Percentiles rank a stretch among this genome's conserved stretches.
Conservation (phyloP, 345 rosid genomes). For the Pistacia vera region DNA sequence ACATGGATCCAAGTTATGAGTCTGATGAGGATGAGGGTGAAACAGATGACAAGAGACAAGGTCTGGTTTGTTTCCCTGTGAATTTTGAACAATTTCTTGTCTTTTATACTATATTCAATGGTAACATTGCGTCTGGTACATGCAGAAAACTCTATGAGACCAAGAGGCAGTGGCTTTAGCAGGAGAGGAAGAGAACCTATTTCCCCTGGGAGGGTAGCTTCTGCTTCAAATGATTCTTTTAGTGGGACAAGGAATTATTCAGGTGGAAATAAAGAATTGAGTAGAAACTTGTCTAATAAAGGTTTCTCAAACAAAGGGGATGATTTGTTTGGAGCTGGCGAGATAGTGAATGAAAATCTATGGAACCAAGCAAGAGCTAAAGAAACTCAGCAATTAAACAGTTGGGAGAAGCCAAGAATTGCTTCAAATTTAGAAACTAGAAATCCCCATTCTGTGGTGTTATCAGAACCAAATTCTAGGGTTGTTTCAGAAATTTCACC, state of each 20-base stretch:
- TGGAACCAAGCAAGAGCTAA: conserved; percentile 64
- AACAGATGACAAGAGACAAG: conserved; percentile 70
- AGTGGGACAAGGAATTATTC: conserved; percentile 64
- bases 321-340: conserved; percentile 55
- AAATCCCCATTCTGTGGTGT: conserved; percentile 35
- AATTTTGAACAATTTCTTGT: conserved; percentile 5
- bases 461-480: conserved; percentile 49
- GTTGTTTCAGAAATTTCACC: conserved; percentile 44
- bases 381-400: conserved; percentile 50
- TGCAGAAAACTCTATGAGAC: conserved; percentile 59
- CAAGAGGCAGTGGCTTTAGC: conserved; percentile 65
- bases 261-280: conserved; percentile 56
- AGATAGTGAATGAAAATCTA: conserved; percentile 47
- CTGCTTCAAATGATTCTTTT: conserved; percentile 63
- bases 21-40: conserved; percentile 86
- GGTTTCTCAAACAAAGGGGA: conserved; percentile 58
- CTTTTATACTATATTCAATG: conserved; percentile 9
- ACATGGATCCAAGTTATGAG: conserved; percentile 95
- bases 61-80: conserved; percentile 29
- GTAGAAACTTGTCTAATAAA: conserved; percentile 66
- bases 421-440: conserved; percentile 46
- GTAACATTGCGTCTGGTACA: conserved; percentile 28
- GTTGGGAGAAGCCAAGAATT: conserved; percentile 61
- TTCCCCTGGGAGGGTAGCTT: conserved; percentile 73
- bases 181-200: conserved; percentile 78